Percentiles rank a stretch among this genome's conserved stretches.
phyloP scores from a whole-genome alignment of 2,329 filamentous ascomycete genomes.

The Calonectria multiphialidica region DNA sequence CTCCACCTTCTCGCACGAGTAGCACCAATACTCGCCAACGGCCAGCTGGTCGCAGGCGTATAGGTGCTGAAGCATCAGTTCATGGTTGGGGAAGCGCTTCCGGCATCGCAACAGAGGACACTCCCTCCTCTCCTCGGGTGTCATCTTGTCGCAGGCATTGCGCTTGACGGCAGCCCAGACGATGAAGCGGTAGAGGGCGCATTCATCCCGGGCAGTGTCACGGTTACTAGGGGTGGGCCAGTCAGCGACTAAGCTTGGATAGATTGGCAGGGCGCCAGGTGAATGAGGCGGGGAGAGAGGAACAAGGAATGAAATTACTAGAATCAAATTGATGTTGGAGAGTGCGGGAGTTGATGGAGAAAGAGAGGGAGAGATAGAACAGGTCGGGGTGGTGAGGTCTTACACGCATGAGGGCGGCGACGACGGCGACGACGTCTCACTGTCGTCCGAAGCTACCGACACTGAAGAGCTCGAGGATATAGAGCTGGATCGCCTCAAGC shows the following conservation, averaged over 20 bases:
- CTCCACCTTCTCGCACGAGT: slow-evolving; percentile 65
- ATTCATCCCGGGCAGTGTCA: slow-evolving; percentile 60
- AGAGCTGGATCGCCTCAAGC: slow-evolving; percentile 47
- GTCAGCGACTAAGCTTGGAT: slow-evolving; percentile 24
- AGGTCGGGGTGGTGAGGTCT: slow-evolving; percentile 34
- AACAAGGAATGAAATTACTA: not conserved
- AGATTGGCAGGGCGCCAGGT: not conserved
- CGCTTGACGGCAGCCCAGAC: slow-evolving; percentile 68
- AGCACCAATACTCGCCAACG: slow-evolving; percentile 68
- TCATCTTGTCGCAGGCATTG: slow-evolving; percentile 62
- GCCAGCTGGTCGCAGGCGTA: slow-evolving; percentile 61
- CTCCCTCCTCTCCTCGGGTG: slow-evolving; percentile 59
- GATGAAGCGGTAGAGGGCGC: slow-evolving; percentile 66
- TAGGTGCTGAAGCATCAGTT: slow-evolving; percentile 66
- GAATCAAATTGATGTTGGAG: not conserved
- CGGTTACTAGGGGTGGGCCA: slow-evolving; percentile 52
- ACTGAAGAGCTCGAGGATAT: slow-evolving; percentile 43
- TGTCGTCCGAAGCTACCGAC: slow-evolving; percentile 41
- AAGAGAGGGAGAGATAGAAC: not conserved
- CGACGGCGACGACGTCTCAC: slow-evolving; percentile 38
- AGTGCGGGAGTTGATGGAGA: not conserved
- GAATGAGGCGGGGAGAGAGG: not conserved
- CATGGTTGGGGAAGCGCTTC: slow-evolving; percentile 63
- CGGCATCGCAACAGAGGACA: slow-evolving; percentile 66
- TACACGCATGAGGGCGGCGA: slow-evolving; percentile 48